Evolutionary conservation across 495 filamentous ascomycete species (phyloP).

Genomic region (Aspergillus baeticus): DNA sequence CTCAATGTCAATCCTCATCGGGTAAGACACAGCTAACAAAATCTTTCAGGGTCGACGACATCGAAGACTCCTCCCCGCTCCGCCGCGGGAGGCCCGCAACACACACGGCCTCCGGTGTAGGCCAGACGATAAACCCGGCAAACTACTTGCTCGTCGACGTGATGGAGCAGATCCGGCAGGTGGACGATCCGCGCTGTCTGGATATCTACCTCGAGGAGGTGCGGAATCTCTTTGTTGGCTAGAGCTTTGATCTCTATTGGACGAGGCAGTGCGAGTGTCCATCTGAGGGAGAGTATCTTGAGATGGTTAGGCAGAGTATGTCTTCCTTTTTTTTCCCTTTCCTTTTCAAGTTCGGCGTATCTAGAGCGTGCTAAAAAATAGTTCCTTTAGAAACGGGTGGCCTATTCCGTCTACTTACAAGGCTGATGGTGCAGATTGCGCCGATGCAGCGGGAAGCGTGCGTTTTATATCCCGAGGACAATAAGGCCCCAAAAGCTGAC

Average conservation of each 20-base stretch:
- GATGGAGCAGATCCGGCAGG: conserved; percentile 47
- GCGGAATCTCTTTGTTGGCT: conserved; percentile 31
- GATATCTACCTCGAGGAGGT: conserved; percentile 26
- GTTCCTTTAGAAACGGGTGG: conserved; percentile 34
- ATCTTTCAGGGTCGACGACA: conserved; percentile 41
- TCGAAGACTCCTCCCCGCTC: conserved; percentile 39
- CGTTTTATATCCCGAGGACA: neutral
- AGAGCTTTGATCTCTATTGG: conserved; percentile 40
- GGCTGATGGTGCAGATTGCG: conserved; percentile 26
- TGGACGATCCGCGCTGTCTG: conserved; percentile 29
- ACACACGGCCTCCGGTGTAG: conserved; percentile 34
- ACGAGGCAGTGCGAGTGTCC: conserved; percentile 26
- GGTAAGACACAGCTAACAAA: too few relatives aligned
- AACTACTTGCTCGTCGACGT: conserved; percentile 75
- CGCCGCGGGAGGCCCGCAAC: conserved; percentile 35
- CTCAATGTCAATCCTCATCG: neutral
- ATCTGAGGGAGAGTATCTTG: conserved; percentile 30
- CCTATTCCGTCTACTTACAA: conserved; percentile 31
- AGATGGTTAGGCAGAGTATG: conserved; percentile 31
- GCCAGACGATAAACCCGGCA: conserved; percentile 52
- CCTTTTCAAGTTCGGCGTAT: too few relatives aligned
- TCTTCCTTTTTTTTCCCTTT: neutral
- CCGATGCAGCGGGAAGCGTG: conserved; percentile 10
- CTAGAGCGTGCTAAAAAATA: too few relatives aligned
- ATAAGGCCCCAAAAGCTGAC: neutral